Conservation (phyloP, 2,329 filamentous ascomycete species). For the Diaporthe vexans region DNA sequence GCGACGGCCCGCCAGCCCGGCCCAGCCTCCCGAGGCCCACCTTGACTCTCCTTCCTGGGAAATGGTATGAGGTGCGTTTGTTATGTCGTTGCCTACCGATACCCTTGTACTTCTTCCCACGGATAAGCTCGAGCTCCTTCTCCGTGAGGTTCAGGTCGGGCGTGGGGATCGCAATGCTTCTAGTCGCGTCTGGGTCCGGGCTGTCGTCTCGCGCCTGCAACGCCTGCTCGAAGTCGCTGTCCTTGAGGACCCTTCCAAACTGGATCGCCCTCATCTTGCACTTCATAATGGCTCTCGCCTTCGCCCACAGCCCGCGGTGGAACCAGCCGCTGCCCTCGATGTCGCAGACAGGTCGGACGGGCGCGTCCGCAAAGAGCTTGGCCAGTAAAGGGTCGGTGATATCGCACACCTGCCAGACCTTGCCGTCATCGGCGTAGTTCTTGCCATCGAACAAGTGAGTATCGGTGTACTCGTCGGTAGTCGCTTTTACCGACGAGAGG, state of each 20-base stretch:
- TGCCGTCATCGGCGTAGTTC: constrained; percentile 81
- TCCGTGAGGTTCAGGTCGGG: constrained; percentile 56
- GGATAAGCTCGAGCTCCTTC: constrained; percentile 52
- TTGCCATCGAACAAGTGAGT: constrained; percentile 87
- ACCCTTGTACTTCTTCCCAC: constrained; percentile 51
- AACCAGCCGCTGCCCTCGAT: constrained; percentile 83
- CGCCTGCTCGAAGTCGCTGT: constrained; percentile 61
- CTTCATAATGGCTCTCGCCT: constrained; percentile 89
- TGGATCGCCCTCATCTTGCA: constrained; percentile 82
- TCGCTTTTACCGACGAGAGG: constrained; percentile 48
- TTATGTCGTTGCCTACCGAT: constrained; percentile 44
- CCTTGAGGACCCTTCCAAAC: constrained; percentile 65
- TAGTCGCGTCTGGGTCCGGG: constrained; percentile 46
- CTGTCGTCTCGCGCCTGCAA: constrained; percentile 55
- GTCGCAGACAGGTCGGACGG: constrained; percentile 72
- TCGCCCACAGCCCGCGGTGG: constrained; percentile 83
- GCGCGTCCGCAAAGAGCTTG: constrained; percentile 73
- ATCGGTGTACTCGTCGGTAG: constrained; percentile 48
- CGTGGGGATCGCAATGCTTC: constrained; percentile 54
- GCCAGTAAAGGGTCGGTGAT: constrained; percentile 84
- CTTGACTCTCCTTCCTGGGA: constrained; percentile 34
- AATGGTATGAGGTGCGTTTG: constrained; percentile 47
- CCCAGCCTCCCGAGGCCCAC: constrained; percentile 12
- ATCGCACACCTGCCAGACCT: constrained; percentile 95
- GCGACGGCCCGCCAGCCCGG: background rate